Base-by-base conservation (phyloP, 495 filamentous ascomycete genomes). In the Penicillium waksmanii region DNA sequence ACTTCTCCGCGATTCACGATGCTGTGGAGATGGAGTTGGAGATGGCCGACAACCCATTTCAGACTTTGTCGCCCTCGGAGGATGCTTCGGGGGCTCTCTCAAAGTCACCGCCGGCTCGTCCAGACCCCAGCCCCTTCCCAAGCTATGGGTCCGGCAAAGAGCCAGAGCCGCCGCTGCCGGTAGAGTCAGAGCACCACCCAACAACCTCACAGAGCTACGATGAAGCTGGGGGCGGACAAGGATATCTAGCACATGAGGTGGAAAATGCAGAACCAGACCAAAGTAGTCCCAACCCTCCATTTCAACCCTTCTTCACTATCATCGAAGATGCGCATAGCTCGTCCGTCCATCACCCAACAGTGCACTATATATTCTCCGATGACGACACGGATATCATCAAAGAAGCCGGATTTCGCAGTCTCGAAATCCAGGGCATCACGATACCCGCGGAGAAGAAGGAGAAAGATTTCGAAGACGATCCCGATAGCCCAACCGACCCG, bases 331-430 rank as follows among this genome's bases (percentile, higher is more conserved):
- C 71, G 51, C 72, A 74, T 60, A 74, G 71, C 23, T 68, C 69
- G 23, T 76, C 74, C 50, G 76, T 91, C 73, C 82, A 94, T 73
- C 93, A 96, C 60, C 85, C 87, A 19, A 85, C 82, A 42, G 86
- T 96, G 3, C 92, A 94, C 80, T 98, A 98, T 76, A 84, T 97
- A 59, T 98, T 96, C 76, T 83, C 82, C 62, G 89, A 93, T 67
- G 92, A 96, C 73, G 81, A 84, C 67, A 72, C 69, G 5, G 87
- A 90, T 10, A 76, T 88, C 46, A 72, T 91, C 33, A 89, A 88
- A 7, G 77, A 79, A 53, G 82, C 81, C 12, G 77, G 78, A 6
- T 61, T 83, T 9, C 74, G 77, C 34, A 72, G 72, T 6, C 66
- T 83, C 7, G 72, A 77, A 34, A 44, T 65, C 17, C 72, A 77